A percentile compares a stretch with the other conserved stretches of the same genome.
Conservation (phyloP, 2,329 filamentous ascomycete genomes). For the Epichloe coenophiala region DNA sequence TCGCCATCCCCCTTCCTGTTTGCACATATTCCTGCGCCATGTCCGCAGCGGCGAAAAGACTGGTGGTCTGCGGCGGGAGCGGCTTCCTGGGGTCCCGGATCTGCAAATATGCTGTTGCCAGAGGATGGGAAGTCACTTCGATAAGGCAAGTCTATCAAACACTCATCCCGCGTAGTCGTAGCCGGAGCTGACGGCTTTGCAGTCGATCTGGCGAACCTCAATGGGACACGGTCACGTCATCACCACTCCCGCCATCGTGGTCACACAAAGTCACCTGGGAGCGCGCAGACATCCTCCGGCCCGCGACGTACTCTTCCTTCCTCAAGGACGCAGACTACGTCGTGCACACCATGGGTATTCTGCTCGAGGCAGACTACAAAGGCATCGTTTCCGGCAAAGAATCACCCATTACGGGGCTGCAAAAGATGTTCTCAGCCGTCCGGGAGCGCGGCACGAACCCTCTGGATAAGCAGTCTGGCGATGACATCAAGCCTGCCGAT, state of each 20-base stretch:
- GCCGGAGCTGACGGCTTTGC: background rate
- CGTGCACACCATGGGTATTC: constrained; percentile 89
- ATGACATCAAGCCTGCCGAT: constrained; percentile 51
- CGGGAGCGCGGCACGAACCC: constrained; percentile 57
- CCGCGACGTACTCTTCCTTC: constrained; percentile 62
- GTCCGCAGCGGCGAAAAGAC: constrained; percentile 49
- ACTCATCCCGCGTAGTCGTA: background rate
- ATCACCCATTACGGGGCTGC: constrained; percentile 64
- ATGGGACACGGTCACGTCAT: constrained; percentile 71
- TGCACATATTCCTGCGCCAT: constrained; percentile 21
- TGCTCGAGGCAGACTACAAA: constrained; percentile 97
- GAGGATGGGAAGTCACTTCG: constrained; percentile 86
- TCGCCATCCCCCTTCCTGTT: background rate
- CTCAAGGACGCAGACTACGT: constrained; percentile 71
- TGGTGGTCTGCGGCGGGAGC: constrained; percentile 87
- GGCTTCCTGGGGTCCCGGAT: constrained; percentile 83
- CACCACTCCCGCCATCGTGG: constrained; percentile 60
- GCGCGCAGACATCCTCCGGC: constrained; percentile 74
- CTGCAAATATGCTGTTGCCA: constrained; percentile 73
- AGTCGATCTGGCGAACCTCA: constrained; percentile 83
- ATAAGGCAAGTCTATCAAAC: constrained; percentile 50
- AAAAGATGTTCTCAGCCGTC: constrained; percentile 60
- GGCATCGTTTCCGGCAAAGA: constrained; percentile 73
- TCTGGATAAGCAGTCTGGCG: constrained; percentile 44
- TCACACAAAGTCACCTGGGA: constrained; percentile 75